Conservation (phyloP, 139 green algal species). For the Closterium sp. region DNA sequence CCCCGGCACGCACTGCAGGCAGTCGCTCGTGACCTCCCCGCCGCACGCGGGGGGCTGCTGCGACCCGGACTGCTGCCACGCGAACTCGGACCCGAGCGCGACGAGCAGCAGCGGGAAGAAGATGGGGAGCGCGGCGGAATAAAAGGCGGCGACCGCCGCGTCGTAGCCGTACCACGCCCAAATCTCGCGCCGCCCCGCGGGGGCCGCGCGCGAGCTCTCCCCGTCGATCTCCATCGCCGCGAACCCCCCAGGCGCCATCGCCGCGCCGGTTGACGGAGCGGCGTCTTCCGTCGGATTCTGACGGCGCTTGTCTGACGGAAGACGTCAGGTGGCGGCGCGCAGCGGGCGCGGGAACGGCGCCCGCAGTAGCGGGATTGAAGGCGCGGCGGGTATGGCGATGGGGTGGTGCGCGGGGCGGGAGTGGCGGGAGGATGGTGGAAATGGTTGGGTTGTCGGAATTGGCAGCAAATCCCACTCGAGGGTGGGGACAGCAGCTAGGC, state of each 20-base stretch:
- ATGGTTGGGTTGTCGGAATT: too few species aligned
- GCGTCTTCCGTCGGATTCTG: too few species aligned
- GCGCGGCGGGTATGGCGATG: too few species aligned
- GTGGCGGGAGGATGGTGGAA: too few species aligned
- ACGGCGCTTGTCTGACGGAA: too few species aligned
- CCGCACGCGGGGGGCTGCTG: background rate
- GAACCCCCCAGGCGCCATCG: background rate
- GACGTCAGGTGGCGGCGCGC: too few species aligned
- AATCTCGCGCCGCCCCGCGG: background rate
- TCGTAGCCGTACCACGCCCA: background rate
- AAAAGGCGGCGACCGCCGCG: background rate
- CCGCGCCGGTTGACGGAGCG: too few species aligned
- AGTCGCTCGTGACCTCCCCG: background rate
- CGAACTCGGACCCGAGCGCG: background rate
- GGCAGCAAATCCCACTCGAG: too few species aligned
- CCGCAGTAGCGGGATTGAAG: too few species aligned
- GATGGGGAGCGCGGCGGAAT: background rate
- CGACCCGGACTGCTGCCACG: background rate
- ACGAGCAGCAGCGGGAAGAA: background rate
- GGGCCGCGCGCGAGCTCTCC: background rate
- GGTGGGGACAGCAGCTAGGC: too few species aligned
- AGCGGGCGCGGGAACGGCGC: too few species aligned
- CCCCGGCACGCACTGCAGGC: background rate
- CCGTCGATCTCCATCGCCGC: background rate
- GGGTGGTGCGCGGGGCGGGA: too few species aligned